Base-by-base conservation (phyloP, 805 yeast genomes). In the Diddensiella caesifluorescens region DNA sequence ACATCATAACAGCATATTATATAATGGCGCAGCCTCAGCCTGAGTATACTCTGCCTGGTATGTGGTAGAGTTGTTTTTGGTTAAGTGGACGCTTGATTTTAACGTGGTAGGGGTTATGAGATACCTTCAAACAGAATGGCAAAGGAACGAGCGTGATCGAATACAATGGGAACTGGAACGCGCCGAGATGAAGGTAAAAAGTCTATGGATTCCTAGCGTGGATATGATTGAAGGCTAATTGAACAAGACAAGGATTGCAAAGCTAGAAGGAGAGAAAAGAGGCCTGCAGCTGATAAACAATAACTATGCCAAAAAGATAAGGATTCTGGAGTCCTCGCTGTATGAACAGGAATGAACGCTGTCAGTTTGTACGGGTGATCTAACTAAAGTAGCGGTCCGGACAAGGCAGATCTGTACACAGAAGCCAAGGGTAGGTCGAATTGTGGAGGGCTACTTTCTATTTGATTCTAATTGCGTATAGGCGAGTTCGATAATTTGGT, bases 81-180 rank as follows among this genome's bases (percentile, higher is more conserved):
- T 5, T 5, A 32, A 20, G 7, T 32, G 22, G 13, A n/a, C 9
- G 20, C 19, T 21, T 32, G 7, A 5, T 10, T 18, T 34, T 21
- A 28, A 12, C 42, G 29, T 23, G 45, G 67, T 69, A 32, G 83
- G 83, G 38, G 78, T 79, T 23, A 75, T 79, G 77, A 73, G 75
- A 53, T 79, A 73, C 47, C 65, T 79, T 52, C 83, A 79, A 54
- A 63, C 73, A 19, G 83, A 79, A 51, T 77, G 78, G 70, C 77
- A 79, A 41, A 70, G 69, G 45, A 75, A 73, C 55, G 83, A 79
- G 55, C 70, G 76, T 41, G 77, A 75, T 49, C 63, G 79, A 38
- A 74, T 78, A 40, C 72, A 71, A 33, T 77, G 80, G 79, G 79
- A 73, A 45, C 61, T 76, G 39, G 83, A 78, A 53, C 64, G 72